A percentile compares a stretch with the other conserved stretches of the same genome.
Evolutionary conservation across 306 rosid genomes (phyloP).

Genomic region (Benincasa hispida): DNA sequence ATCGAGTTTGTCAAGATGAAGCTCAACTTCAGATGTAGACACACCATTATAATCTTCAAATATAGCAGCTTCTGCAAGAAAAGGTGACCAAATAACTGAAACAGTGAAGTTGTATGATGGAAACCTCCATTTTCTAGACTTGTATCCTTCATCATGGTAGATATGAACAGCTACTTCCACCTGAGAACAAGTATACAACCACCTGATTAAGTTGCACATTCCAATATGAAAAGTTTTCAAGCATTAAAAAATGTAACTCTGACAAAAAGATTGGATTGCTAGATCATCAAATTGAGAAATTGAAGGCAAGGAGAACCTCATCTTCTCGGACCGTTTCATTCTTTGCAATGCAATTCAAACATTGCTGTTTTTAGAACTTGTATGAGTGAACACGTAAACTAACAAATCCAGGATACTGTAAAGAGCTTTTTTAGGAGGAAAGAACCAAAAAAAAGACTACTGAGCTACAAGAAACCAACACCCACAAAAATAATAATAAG

Average conservation of each 20-base stretch:
- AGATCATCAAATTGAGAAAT: not conserved
- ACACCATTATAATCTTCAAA: slow-evolving; percentile 84
- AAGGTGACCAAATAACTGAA: slow-evolving; percentile 79
- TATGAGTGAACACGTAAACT: not conserved
- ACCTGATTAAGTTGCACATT: slow-evolving; percentile 10
- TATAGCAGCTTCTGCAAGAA: slow-evolving; percentile 71
- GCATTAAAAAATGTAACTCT: not conserved
- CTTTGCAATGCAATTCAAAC: not conserved
- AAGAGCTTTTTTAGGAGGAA: not conserved
- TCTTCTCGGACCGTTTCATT: not conserved
- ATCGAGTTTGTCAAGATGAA: slow-evolving; percentile 62
- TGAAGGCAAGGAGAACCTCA: not conserved
- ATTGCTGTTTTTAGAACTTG: not conserved
- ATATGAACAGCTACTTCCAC: slow-evolving; percentile 54
- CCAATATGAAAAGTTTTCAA: not conserved
- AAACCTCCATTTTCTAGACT: slow-evolving; percentile 65
- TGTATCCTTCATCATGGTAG: slow-evolving; percentile 78
- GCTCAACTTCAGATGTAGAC: slow-evolving; percentile 80
- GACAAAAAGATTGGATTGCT: not conserved
- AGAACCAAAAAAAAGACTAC: no score
- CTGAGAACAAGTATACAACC: slow-evolving; percentile 27
- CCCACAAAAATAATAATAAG: not conserved
- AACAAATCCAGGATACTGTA: not conserved
- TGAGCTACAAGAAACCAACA: not conserved
- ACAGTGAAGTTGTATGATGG: slow-evolving; percentile 51